A percentile compares a stretch with the other conserved stretches of the same genome.
Evolutionary conservation across 371 early-diverging fungal genomes (phyloP).

Genomic region (Parasitella parasitica): DNA sequence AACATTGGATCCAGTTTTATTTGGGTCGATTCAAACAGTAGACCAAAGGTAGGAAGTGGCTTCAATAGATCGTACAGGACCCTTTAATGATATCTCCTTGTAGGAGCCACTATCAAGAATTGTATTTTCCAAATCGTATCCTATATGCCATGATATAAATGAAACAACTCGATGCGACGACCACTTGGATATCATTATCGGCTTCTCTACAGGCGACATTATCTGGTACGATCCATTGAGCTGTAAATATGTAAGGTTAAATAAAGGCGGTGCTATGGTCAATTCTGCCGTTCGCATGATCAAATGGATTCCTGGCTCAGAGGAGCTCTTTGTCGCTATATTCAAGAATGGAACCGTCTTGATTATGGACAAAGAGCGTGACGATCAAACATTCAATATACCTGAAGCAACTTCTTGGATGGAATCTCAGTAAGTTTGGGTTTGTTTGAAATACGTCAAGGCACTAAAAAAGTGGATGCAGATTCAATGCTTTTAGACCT

Average conservation of each 20-base stretch:
- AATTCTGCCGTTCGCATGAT: constrained; percentile 70
- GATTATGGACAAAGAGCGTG: constrained; percentile 85
- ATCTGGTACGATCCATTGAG: constrained; percentile 78
- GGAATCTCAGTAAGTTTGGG: constrained; percentile 25
- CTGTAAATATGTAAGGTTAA: constrained; percentile 59
- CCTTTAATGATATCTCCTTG: too few species aligned
- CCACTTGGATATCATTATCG: constrained; percentile 72
- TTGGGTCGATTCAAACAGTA: constrained; percentile 67
- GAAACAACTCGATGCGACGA: constrained; percentile 61
- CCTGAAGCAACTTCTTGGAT: constrained; percentile 31
- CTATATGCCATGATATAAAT: constrained; percentile 90
- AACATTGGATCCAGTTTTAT: constrained; percentile 75
- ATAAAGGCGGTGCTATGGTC: constrained; percentile 61
- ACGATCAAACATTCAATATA: constrained; percentile 65
- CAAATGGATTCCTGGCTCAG: constrained; percentile 91
- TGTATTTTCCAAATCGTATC: constrained; percentile 74
- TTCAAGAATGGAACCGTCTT: constrained; percentile 76
- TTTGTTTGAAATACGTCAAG: too few species aligned
- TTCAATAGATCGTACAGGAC: not conserved
- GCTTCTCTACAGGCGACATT: constrained; percentile 81
- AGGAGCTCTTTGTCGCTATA: constrained; percentile 79
- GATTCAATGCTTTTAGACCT: constrained; percentile 56
- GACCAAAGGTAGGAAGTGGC: constrained; percentile 47
- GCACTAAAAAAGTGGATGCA: constrained; percentile 1
- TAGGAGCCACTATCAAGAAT: constrained; percentile 81